Evolutionary conservation across 2,329 filamentous ascomycete species (phyloP), one percentile per base, ranked within the genome.

Genomic region (Diaporthe humulicola): DNA sequence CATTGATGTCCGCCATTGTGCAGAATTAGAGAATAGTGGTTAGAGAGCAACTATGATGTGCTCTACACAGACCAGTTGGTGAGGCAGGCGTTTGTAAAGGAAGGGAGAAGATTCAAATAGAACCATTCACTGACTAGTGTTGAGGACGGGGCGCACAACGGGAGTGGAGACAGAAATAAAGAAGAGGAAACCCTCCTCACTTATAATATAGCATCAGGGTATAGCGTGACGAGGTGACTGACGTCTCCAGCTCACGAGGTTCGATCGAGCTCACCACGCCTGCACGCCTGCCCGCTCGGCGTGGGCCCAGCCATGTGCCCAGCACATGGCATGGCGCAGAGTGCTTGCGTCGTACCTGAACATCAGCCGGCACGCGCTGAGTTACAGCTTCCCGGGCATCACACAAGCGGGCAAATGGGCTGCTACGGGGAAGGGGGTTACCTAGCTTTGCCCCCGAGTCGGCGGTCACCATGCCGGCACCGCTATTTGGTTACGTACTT

Each of bases 1-100:
- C 88, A 71, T 90, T 84, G 54, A 91, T 85, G 77, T 89, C 84
- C 40, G 87, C 86, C 86, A 89, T 89, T 66, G 74, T 80, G 42
- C 28, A 28, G 45, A 22, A 30, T n/a, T n/a, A 15, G n/a, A 30
- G 36, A 25, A 15, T 3, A 19, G 7, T 17, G 48, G 58, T 30
- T 22, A 19, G 25, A 45, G 25, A 15, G 42, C 33, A 33, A 19
- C 19, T 25, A 45, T 28, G 7, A 50, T 33, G 25, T 57, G 30
- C 52, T 50, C 54, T 38, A 42, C 36, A 38, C 58, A 45, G 57
- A 14, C 45, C n/a, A 40, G 15, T 40, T 42, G 22, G 22, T 17
- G 25, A 45, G 19, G 30, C 36, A 40, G 30, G 25, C 36, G 28
- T 40, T 2, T 45, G 25, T 19, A 19, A 71, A 5, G 12, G 52